Base-by-base conservation (phyloP, 805 yeast genomes). In the Pichia exigua region DNA sequence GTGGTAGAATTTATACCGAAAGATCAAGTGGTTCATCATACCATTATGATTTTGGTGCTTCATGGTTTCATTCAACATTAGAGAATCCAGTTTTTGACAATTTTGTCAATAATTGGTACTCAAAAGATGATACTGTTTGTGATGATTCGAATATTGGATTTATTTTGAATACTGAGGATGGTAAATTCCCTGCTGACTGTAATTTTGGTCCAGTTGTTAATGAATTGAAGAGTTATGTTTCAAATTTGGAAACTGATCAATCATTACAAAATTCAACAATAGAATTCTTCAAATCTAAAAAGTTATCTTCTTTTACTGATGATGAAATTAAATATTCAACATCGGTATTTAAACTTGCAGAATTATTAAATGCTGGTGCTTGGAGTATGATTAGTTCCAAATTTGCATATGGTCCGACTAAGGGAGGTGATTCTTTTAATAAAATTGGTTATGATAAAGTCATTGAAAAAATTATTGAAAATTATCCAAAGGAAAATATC, bases 51-150 rank as follows among this genome's bases (percentile, higher is more conserved):
- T 54, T 76, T 20, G 82, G 82, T 2, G 81, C 79, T 2, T 69
- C 78, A 13, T 77, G 82, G 82, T 77, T 75, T 59, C 82, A 77
- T 57, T 77, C 76, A 38, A 63, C 74, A 11, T 62, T 73, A 30
- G 67, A 69, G 48, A 77, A 77, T 54, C 65, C 67, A 3, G 64
- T 72, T 8, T 68, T 76, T 49, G 60, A 63, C 27, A 62, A 65
- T 24, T 62, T 67, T 18, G 57, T 61, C 8, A 51, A 54, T 12
- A 56, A 54, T 5, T 50, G 59, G 24, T 55, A 65, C 42, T 64
- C 58, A 40, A 41, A 41, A 30, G 17, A 26, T 12, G 55, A 46
- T 17, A 49, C 67, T 2, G 61, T 61, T 48, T 68, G 65, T 45
- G 72, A 68, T 54, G 72, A 68, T 53, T 54, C 56, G 24, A 57